phyloP scores from a whole-genome alignment of 495 filamentous ascomycete species.

The Aspergillus panamensis region DNA sequence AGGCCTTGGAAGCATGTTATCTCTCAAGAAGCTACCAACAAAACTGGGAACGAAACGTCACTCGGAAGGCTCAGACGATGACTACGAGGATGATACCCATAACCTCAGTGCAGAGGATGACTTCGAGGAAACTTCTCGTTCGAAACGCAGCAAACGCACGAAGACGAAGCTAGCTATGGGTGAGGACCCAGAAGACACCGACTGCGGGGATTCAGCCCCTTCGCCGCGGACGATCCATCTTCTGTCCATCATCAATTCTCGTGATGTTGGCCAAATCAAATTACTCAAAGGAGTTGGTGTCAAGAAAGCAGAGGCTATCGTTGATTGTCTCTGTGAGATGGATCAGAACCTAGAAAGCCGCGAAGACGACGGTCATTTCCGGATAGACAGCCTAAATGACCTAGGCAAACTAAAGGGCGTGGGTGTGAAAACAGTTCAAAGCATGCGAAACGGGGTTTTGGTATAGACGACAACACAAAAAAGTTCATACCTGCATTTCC shows the following conservation, averaged over 20 bases:
- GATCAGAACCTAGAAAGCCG: constrained; percentile 28
- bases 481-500: background rate
- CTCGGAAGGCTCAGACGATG: constrained; percentile 32
- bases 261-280: constrained; percentile 64
- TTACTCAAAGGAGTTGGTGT: constrained; percentile 62
- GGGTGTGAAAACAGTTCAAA: constrained; percentile 51
- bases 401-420: constrained; percentile 50
- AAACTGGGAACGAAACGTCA: constrained; percentile 32
- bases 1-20: constrained; percentile 40
- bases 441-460: constrained; percentile 50
- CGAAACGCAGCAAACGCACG: constrained; percentile 41
- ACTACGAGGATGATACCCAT: constrained; percentile 31
- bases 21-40: constrained; percentile 35
- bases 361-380: constrained; percentile 30
- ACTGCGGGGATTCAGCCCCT: constrained; percentile 34
- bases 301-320: constrained; percentile 54
- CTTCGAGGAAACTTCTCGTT: constrained; percentile 33
- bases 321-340: constrained; percentile 51
- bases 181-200: constrained; percentile 19
- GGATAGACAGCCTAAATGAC: constrained; percentile 42
- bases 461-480: constrained; percentile 19
- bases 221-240: constrained; percentile 70
- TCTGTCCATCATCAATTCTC: constrained; percentile 80
- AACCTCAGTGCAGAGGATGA: constrained; percentile 31
- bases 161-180: constrained; percentile 30